Percentiles rank a stretch among this genome's conserved stretches.
phyloP scores from a whole-genome alignment of 2,329 filamentous ascomycete species.

The Macrophomina phaseolina region DNA sequence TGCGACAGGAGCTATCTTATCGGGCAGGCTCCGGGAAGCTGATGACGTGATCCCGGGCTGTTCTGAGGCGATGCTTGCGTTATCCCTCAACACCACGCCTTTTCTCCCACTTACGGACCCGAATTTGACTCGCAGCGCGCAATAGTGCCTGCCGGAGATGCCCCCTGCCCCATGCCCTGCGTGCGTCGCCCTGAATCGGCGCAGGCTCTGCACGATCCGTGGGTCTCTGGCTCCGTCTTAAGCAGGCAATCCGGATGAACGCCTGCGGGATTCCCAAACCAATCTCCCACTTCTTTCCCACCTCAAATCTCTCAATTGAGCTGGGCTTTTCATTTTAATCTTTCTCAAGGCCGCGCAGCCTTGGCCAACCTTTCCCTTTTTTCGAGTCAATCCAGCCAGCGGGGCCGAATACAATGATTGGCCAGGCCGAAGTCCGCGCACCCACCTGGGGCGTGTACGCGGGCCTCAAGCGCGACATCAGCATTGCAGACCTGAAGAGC shows the following conservation, averaged over 20 bases:
- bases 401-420: constrained; percentile 12
- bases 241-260: constrained; percentile 13
- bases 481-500: constrained; percentile 10
- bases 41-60: constrained; percentile 14
- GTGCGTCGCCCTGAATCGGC: not conserved
- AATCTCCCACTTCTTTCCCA: not conserved
- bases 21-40: not conserved
- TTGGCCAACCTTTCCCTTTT: not conserved
- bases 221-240: not conserved
- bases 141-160: not conserved
- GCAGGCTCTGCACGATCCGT: not conserved
- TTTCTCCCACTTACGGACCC: not conserved
- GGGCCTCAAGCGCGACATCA: constrained; percentile 23
- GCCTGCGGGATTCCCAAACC: not conserved
- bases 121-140: constrained; percentile 15
- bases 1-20: not conserved
- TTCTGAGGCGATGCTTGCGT: constrained; percentile 19
- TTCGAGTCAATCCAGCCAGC: not conserved
- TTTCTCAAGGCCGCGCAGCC: not conserved
- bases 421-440: constrained; percentile 21
- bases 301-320: not conserved
- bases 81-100: constrained; percentile 15
- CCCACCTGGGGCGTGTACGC: constrained; percentile 11
- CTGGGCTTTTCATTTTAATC: not conserved
- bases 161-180: not conserved